Evolutionary conservation across 495 filamentous ascomycete species (phyloP).

Genomic region (Podospora bellae-mahoneyi): DNA sequence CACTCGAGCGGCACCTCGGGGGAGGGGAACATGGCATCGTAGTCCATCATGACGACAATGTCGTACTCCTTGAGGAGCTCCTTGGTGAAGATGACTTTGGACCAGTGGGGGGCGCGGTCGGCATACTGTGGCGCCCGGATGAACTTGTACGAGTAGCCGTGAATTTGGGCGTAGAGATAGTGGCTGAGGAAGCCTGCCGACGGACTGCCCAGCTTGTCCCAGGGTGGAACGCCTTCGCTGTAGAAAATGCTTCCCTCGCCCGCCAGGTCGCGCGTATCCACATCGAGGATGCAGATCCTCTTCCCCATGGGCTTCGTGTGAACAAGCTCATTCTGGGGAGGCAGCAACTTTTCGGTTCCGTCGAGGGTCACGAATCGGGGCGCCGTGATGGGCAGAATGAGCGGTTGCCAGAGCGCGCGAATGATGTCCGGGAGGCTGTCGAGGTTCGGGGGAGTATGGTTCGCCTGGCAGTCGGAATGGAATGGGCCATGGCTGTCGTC

Average conservation of each 20-base stretch:
- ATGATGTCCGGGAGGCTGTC: constrained; percentile 23
- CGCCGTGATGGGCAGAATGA: constrained; percentile 27
- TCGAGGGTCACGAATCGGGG: constrained; percentile 27
- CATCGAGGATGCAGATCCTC: constrained; percentile 40
- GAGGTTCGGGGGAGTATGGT: neutral
- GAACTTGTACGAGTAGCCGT: constrained; percentile 55
- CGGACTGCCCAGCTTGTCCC: constrained; percentile 20
- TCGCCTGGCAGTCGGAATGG: constrained; percentile 11
- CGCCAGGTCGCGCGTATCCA: constrained; percentile 38
- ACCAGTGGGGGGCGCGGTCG: constrained; percentile 45
- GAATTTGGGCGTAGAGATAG: constrained; percentile 47
- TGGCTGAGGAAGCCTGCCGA: constrained; percentile 42
- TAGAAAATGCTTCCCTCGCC: constrained; percentile 31
- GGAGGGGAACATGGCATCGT: constrained; percentile 47
- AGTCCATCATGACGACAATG: constrained; percentile 50
- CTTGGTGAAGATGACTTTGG: constrained; percentile 47
- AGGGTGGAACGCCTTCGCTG: constrained; percentile 19
- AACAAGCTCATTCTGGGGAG: constrained; percentile 21
- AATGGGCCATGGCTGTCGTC: neutral
- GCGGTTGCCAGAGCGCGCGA: constrained; percentile 28
- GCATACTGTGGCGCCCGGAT: constrained; percentile 35
- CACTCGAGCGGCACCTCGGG: constrained; percentile 52
- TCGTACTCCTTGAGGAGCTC: constrained; percentile 45
- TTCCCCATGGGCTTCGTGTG: constrained; percentile 32
- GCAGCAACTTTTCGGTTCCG: constrained; percentile 26